Evolutionary conservation across 306 rosid genomes (phyloP).

Genomic region (Fragaria ananassa): DNA sequence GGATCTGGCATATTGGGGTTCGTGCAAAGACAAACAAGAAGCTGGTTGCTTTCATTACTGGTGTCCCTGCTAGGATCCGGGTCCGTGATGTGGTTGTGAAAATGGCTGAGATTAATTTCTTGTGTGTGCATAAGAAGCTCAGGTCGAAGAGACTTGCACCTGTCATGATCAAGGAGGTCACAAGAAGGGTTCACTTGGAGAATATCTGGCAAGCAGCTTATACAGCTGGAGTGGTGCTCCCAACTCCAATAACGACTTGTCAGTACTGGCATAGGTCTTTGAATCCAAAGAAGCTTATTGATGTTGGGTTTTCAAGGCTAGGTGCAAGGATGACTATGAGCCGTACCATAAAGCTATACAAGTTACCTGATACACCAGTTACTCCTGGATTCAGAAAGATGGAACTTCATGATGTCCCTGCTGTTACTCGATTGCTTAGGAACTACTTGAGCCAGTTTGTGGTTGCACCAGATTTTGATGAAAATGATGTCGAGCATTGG

Average conservation of each 20-base stretch:
- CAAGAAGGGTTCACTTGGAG: constrained; percentile 95
- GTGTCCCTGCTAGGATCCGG: constrained; percentile 84
- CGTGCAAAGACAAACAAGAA: constrained; percentile 81
- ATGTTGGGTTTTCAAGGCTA: constrained; percentile 95
- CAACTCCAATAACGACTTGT: constrained; percentile 86
- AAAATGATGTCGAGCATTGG: constrained; percentile 92
- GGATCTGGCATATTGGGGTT: constrained; percentile 91
- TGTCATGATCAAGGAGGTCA: constrained; percentile 97
- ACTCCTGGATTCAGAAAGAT: constrained; percentile 90
- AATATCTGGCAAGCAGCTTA: constrained; percentile 95
- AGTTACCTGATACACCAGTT: constrained; percentile 71
- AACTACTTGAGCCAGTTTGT: constrained; percentile 63
- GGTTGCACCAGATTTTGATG: constrained; percentile 86
- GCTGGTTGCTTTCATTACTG: constrained; percentile 90
- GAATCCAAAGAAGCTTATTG: constrained; percentile 91
- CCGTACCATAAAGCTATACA: constrained; percentile 87
- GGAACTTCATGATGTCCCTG: constrained; percentile 85
- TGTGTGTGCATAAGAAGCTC: constrained; percentile 93
- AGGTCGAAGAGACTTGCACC: constrained; percentile 97
- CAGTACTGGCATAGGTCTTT: constrained; percentile 97
- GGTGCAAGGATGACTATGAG: constrained; percentile 99
- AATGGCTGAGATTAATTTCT: constrained; percentile 92
- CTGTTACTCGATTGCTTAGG: constrained; percentile 80
- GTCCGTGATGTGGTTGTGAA: constrained; percentile 62
- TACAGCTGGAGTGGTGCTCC: constrained; percentile 93